Evolutionary conservation across 768 basidiomycete species (phyloP), one percentile per base, ranked within the genome.

Genomic region (Boletus insuetus): DNA sequence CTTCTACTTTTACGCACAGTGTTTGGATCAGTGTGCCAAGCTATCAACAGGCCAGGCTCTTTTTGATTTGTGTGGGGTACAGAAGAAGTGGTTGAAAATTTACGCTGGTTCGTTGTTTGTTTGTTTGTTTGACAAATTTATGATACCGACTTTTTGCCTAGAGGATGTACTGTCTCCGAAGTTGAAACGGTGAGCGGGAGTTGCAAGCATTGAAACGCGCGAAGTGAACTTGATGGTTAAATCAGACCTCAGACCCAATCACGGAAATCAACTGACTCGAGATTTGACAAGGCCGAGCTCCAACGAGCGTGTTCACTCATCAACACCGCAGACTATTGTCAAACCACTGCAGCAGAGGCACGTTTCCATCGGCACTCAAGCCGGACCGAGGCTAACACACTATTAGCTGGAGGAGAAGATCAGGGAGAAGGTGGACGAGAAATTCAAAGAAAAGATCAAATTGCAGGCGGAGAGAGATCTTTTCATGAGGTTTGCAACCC

Each of bases 311-410:
- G 92, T 67, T 75, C 93, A n/a, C 74, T 96, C 24, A 86, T 99
- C 66, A 98, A 99, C 65, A 99, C 97, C 0, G 96, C 95, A 1
- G 95, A 98, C 67, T 99, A 98, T 68, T 99, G 97, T 66, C 90
- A 94, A 59, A 84, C 83, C 1, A 99, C 96, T 3, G 91, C 95
- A 1, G 66, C 84, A 19, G 93, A 97, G 82, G 94, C 88, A 62
- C 11, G 76, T 55, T 12, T 49, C 32, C 2, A 35, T 46, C 19
- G 13, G 9, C 38, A 10, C 35, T 40, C 19, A 1, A 22, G 20
- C 14, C 10, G 3, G 39, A 51, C 34, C 19, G 31, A 51, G 19
- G 31, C 46, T 57, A 12, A 64, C 24, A 1, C 42, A 14, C 24
- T 14, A 22, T 8, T 66, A 98, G 93, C 80, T 99, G 29, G 97